These are phyloP conservation scores for Podaxis sp. DNA, from an alignment of 768 basidiomycete species.

Conservation along the genomic window DNA sequence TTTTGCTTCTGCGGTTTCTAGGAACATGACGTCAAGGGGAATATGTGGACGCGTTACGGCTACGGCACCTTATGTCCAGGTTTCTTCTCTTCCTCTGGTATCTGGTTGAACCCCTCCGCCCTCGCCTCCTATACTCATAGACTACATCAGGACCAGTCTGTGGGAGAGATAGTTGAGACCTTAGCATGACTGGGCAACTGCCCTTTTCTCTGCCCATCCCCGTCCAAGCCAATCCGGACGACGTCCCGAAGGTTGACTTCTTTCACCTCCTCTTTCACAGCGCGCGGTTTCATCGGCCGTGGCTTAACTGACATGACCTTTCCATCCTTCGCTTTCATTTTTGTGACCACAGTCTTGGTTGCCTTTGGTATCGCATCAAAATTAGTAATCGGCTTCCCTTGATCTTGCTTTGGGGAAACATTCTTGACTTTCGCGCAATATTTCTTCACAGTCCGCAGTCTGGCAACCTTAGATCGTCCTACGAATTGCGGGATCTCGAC, in stretches of 20 bases:
- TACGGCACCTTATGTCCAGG: not conserved
- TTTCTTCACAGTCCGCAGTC: slow-evolving; percentile 21
- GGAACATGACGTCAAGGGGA: not conserved
- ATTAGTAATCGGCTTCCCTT: not conserved
- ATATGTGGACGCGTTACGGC: not conserved
- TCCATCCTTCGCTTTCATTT: slow-evolving; percentile 2
- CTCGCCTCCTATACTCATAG: not conserved
- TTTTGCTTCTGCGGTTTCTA: slow-evolving; percentile 17
- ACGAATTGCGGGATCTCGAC: not conserved
- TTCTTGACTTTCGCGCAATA: slow-evolving; percentile 28
- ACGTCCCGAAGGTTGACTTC: not conserved
- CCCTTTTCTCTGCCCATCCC: not conserved
- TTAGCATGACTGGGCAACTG: slow-evolving; percentile 10
- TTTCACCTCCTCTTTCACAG: not conserved
- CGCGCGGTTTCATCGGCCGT: not conserved
- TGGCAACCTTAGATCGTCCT: not conserved
- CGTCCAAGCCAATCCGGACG: slow-evolving; percentile 25
- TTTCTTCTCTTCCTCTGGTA: not conserved
- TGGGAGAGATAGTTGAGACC: not conserved
- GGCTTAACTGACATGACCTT: not conserved
- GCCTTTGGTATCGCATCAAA: not conserved
- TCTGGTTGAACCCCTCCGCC: not conserved
- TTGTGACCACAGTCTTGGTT: not conserved
- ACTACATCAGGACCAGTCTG: not conserved
- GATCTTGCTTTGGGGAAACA: slow-evolving; percentile 22